Base-by-base conservation (phyloP, 495 filamentous ascomycete species). In the Penicillium daleae region DNA sequence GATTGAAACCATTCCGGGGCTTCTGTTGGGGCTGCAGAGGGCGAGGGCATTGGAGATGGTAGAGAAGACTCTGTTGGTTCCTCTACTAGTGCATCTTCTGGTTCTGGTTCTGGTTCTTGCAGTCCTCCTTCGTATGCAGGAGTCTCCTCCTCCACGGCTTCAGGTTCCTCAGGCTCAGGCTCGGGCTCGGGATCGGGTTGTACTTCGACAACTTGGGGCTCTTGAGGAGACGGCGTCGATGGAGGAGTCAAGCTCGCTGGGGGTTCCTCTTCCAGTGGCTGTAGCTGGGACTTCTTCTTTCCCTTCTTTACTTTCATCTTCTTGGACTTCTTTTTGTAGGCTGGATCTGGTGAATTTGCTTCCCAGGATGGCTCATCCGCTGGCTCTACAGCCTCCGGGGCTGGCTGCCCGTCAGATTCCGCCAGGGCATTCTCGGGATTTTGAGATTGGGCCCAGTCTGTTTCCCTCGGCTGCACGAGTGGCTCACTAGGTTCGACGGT, bases 181-280 rank as follows among this genome's bases (percentile, higher is more conserved):
- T 12, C 9, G 3, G 42, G 19, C 6, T 13, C 42, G 19, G 19
- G 42, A 0, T 22, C 42, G 19, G 42, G 19, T 24, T 49, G 31
- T 15, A 60, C 64, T 21, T 54, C 27, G 6, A 54, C 49, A 15
- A 70, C 52, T 37, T 53, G 56, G 1, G 65, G 40, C 3, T 62
- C 49, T 27, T 64, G 63, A 6, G 64, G 69, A 21, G 74, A 76
- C 44, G 79, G 79, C 24, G 79, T 81, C 22, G 69, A 73, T 32
- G 79, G 79, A 1, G 79, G 79, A 3, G 79, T 81, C 56, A 78
- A 51, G 50, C 69, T 76, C 24, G 71, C 60, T 7, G 66, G 51
- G 24, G 61, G 46, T 27, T 76, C 67, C 22, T 72, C 70, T 19
- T 59, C 19, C 9, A 57, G 37, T 6, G 24, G 27, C 17, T 26